phyloP scores from a whole-genome alignment of 2,329 filamentous ascomycete genomes.

The Aspergillus novoparasiticus region DNA sequence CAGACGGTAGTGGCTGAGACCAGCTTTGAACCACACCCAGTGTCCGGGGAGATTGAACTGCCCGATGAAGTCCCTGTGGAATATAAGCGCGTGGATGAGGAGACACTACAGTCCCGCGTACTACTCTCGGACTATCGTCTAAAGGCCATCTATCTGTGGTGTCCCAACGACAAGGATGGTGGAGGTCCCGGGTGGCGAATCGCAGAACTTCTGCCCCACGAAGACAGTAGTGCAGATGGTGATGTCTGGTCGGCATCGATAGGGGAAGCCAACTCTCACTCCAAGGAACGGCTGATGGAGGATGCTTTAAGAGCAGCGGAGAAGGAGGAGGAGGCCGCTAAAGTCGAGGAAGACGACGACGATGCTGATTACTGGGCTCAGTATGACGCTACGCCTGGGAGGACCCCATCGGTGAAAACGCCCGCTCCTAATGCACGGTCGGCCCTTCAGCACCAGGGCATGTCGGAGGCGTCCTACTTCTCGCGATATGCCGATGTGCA shows the following conservation, averaged over 20 bases:
- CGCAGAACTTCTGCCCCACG: slow-evolving; percentile 59
- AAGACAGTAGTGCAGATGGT: slow-evolving; percentile 52
- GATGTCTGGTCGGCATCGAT: slow-evolving; percentile 56
- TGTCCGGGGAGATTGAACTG: slow-evolving; percentile 66
- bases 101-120: slow-evolving; percentile 61
- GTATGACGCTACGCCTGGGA: slow-evolving; percentile 60
- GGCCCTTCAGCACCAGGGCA: slow-evolving; percentile 32
- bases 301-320: slow-evolving; percentile 39
- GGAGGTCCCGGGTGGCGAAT: slow-evolving; percentile 59
- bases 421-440: slow-evolving; percentile 32
- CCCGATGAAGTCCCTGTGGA: slow-evolving; percentile 57
- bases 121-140: slow-evolving; percentile 58
- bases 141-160: slow-evolving; percentile 63
- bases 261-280: slow-evolving; percentile 56
- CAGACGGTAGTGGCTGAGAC: slow-evolving; percentile 56
- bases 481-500: slow-evolving; percentile 65
- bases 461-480: slow-evolving; percentile 62
- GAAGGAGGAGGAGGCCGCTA: slow-evolving; percentile 20
- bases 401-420: slow-evolving; percentile 50
- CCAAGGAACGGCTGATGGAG: slow-evolving; percentile 37
- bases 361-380: slow-evolving; percentile 67
- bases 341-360: slow-evolving; percentile 43
- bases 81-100: slow-evolving; percentile 62
- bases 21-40: slow-evolving; percentile 64
- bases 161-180: slow-evolving; percentile 58